phyloP scores from a whole-genome alignment of 768 basidiomycete species.

The Cystobasidium onofrii region DNA sequence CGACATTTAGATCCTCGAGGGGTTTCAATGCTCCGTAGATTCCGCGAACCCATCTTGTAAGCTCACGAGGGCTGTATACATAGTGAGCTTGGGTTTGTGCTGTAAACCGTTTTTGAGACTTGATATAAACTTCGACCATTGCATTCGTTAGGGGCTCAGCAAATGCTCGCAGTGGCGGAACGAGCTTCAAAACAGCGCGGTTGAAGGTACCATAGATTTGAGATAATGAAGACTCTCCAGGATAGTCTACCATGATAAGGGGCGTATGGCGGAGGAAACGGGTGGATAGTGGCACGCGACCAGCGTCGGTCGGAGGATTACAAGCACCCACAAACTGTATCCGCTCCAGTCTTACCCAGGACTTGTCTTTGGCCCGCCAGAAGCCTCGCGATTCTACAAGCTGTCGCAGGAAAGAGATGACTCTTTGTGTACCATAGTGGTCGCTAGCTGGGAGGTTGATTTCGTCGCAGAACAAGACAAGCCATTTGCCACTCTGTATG shows the following conservation, averaged over 20 bases:
- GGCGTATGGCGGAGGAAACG: conserved; percentile 97
- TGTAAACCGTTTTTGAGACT: conserved; percentile 88
- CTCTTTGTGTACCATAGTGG: conserved; percentile 96
- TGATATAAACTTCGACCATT: conserved; percentile 92
- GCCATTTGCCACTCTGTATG: conserved; percentile 89
- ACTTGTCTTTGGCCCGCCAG: conserved; percentile 86
- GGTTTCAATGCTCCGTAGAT: conserved; percentile 95
- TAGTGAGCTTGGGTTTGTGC: conserved; percentile 97
- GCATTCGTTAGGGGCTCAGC: conserved; percentile 90
- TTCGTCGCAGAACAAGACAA: conserved; percentile 99
- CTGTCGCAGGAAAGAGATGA: conserved; percentile 96
- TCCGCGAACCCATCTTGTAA: conserved; percentile 94
- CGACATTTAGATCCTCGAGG: conserved; percentile 81
- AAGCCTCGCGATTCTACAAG: conserved; percentile 90
- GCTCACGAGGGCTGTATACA: conserved; percentile 96
- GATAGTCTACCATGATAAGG: conserved; percentile 97
- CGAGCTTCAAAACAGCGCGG: conserved; percentile 86
- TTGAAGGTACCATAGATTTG: conserved; percentile 99
- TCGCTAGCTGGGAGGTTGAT: conserved; percentile 95
- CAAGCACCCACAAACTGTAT: conserved; percentile 99
- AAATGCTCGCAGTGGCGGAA: conserved; percentile 85
- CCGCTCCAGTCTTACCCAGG: conserved; percentile 96
- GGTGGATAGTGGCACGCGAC: conserved; percentile 94
- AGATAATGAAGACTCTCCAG: conserved; percentile 88
- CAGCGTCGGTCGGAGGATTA: conserved; percentile 97